Evolutionary conservation across 148 eudicot genomes (phyloP), one percentile per base, ranked within the genome.

Genomic region (Oxyria digyna): DNA sequence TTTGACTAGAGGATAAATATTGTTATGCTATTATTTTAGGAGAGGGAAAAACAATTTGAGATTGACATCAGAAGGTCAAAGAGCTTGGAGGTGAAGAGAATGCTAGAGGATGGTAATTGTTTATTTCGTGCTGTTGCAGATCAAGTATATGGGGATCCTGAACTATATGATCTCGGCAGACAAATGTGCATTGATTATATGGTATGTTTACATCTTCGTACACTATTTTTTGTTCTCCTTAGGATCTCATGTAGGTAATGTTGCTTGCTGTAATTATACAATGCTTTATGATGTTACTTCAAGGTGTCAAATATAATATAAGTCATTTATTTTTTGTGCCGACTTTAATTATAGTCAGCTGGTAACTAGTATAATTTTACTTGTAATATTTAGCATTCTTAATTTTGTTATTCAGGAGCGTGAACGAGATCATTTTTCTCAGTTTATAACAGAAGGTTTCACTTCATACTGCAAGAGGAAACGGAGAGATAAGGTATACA

Each of bases 181-280:
- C 99, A 94, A 78, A 91, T 94, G 99, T 88, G 93, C 86, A 87
- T 94, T 41, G 99, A 94, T 78, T 94, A 94, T 77, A 94, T 94
- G 99, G 99, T 94, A 88, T 20, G 74, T 20, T 67, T 15, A 38
- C 54, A 14, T 41, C 14, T 4, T 33, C 1, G 48, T 38, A 27
- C 23, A 1, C 23, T 42, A 4, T 0, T 70, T n/a, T 21, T 24
- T 38, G 10, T 20, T 35, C 0, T 14, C 9, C 27, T 49, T 33
- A 26, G 40, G 14, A 9, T 17, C 26, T 45, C 71, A 31, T 59
- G 13, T 29, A 31, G 27, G 13, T 29, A 29, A 10, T 57, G 38
- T 29, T 59, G 65, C 20, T 26, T 55, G 33, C 12, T 17, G 18
- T 24, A 26, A 12, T 10, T 55, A 26, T 55, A 13, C 62, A 55